Conservation (phyloP, 148 eudicot genomes). For the Vaccinium vitisidaea region DNA sequence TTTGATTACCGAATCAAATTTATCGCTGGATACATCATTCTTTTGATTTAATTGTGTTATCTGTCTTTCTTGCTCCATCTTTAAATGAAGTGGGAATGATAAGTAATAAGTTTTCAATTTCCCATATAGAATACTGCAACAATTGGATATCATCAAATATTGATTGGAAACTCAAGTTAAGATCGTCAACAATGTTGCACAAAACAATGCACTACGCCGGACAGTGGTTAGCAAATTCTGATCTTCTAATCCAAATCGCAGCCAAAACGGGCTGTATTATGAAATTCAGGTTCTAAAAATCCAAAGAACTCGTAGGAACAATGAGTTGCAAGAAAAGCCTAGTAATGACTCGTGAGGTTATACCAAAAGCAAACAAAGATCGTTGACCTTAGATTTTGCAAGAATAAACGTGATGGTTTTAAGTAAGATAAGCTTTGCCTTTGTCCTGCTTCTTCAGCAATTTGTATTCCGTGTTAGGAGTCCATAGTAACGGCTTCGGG, state of each 20-base stretch:
- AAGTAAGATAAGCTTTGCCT: conserved; percentile 8
- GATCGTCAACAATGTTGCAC: not conserved
- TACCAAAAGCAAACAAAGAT: not conserved
- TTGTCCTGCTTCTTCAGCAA: not conserved
- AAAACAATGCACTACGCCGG: not conserved
- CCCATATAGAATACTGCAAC: not conserved
- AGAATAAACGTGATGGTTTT: not conserved
- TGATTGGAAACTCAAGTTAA: not conserved
- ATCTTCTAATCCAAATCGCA: not conserved
- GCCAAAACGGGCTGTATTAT: not conserved
- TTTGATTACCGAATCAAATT: no score
- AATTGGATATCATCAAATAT: not conserved
- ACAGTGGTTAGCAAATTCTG: not conserved
- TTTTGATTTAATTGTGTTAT: no score
- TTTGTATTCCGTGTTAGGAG: conserved; percentile 24
- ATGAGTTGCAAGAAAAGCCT: not conserved
- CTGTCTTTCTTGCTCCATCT: not conserved
- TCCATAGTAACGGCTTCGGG: conserved; percentile 74
- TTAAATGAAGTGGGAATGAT: not conserved
- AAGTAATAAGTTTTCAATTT: not conserved
- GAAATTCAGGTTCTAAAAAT: not conserved
- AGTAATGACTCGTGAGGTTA: not conserved
- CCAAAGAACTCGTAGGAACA: not conserved
- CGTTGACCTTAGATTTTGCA: not conserved
- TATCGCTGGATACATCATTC: no score